These are phyloP conservation scores for Exserohilum rostratum DNA, from an alignment of 2,329 filamentous ascomycete species.

Conservation along the genomic window DNA sequence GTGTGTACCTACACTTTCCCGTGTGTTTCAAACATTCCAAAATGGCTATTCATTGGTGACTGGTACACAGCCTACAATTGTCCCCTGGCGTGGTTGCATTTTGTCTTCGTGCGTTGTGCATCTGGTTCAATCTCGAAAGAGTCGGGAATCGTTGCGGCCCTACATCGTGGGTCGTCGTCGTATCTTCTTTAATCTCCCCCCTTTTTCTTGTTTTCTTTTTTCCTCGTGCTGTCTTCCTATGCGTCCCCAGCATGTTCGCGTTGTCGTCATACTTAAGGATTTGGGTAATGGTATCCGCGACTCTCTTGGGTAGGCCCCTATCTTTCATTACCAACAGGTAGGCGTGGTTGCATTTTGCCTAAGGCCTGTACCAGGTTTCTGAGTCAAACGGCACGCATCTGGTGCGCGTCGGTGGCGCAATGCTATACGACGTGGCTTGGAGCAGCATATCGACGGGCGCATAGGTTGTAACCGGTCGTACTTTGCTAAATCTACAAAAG, in stretches of 20 bases:
- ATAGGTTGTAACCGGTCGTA: not conserved
- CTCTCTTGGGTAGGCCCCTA: not conserved
- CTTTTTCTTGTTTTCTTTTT: not conserved
- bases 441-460: not conserved
- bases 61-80: slow-evolving; percentile 13
- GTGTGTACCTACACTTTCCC: slow-evolving; percentile 10
- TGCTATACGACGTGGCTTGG: not conserved
- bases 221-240: slow-evolving; percentile 1
- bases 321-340: slow-evolving; percentile 4
- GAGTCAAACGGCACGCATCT: not conserved
- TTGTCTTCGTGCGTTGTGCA: slow-evolving; percentile 13
- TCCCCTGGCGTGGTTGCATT: slow-evolving; percentile 19
- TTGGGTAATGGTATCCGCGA: not conserved
- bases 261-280: not conserved
- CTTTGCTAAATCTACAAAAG: not conserved
- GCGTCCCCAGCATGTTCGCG: not conserved
- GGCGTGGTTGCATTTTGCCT: not conserved
- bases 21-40: slow-evolving; percentile 9
- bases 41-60: slow-evolving; percentile 13
- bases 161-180: slow-evolving; percentile 10
- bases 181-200: slow-evolving; percentile 1
- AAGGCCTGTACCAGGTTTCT: not conserved
- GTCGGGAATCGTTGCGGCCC: slow-evolving; percentile 7
- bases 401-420: slow-evolving; percentile 2
- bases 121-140: slow-evolving; percentile 16